Conservation (phyloP, 2,329 filamentous ascomycete genomes). For the Colletotrichum gloeosporioides region DNA sequence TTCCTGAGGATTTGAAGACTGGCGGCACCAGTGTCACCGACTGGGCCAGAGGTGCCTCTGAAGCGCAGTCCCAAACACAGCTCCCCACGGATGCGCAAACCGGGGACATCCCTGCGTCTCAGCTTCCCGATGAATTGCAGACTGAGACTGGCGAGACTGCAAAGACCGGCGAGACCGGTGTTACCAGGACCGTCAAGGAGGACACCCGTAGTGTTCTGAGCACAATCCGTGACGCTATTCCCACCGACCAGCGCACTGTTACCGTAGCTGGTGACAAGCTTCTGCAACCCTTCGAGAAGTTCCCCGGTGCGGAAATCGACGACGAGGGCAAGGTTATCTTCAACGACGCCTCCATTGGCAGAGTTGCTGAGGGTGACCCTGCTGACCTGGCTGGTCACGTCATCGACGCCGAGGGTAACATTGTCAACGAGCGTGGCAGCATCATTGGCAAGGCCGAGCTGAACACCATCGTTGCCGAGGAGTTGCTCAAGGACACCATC, state of each 20-base stretch:
- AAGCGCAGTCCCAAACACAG: not conserved
- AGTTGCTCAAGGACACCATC: slow-evolving; percentile 29
- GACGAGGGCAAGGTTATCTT: slow-evolving; percentile 42
- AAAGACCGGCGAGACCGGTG: not conserved
- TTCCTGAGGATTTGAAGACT: not conserved
- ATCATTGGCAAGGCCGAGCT: slow-evolving; percentile 38
- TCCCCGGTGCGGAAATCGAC: slow-evolving; percentile 38
- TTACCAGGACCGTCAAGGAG: slow-evolving; percentile 11
- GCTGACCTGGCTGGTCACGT: slow-evolving; percentile 38
- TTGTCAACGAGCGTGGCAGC: slow-evolving; percentile 40
- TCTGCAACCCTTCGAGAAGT: slow-evolving; percentile 37
- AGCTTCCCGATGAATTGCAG: not conserved
- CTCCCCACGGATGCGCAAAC: not conserved
- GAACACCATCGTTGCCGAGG: slow-evolving; percentile 34
- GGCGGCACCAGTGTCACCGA: not conserved
- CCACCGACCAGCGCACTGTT: slow-evolving; percentile 10
- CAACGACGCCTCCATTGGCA: slow-evolving; percentile 39
- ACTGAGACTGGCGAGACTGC: not conserved
- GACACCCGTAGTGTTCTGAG: slow-evolving; percentile 7
- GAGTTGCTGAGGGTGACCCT: slow-evolving; percentile 42
- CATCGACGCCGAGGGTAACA: slow-evolving; percentile 40
- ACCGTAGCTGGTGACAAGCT: slow-evolving; percentile 18
- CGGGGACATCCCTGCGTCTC: not conserved
- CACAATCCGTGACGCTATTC: slow-evolving; percentile 13
- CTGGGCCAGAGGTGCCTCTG: not conserved